Base-by-base conservation (phyloP, 2,329 filamentous ascomycete species). In the Allantophomopsis cytisporea region DNA sequence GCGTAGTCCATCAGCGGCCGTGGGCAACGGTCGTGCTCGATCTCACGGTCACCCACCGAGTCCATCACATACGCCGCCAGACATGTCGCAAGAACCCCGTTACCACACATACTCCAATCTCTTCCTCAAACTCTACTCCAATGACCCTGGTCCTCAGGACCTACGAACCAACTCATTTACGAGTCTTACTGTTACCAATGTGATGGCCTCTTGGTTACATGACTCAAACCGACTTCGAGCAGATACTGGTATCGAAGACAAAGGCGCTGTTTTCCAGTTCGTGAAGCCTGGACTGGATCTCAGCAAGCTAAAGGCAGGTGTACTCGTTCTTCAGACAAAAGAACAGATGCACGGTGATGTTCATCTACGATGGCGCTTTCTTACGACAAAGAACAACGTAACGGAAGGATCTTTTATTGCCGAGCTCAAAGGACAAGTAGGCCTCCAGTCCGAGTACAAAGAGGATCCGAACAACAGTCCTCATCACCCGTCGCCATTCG, bases 381-480 rank as follows among this genome's bases (percentile, higher is more conserved):
- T 88, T 69, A 11, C 43, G 39, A 14, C 38, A 6, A 57, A 65
- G 2, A 54, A 61, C 39, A 53, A 65, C n/a, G 23, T 77, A 39
- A 65, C 67, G 17, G 76, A 75, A 45, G 69, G 76, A 38, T 59
- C 69, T 58, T 77, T 21, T 63, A 61, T 80, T 30, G 67, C 76
- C 43, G 76, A 96, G 59, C 69, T 96, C 35, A 88, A 86, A 50
- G 83, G 83, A 17, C 72, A 80, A 48, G 76, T 88, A 36, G 81
- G 81, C 2, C 75, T 83, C 45, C 76, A 87, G 48, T 76, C 77
- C 37, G 72, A 81, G 42, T 87, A 87, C 49, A 84, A 77, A 47
- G 65, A 70, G 10, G 71, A 83, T 39, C 63, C 71, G 1, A 67
- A 68, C 21, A 85, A 83, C 49, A 78, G 83, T 39, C 59, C 83